These are phyloP conservation scores for Phytophthora fragariaefolia DNA, from an alignment of 352 stramenopile genomes.

Conservation along the genomic window DNA sequence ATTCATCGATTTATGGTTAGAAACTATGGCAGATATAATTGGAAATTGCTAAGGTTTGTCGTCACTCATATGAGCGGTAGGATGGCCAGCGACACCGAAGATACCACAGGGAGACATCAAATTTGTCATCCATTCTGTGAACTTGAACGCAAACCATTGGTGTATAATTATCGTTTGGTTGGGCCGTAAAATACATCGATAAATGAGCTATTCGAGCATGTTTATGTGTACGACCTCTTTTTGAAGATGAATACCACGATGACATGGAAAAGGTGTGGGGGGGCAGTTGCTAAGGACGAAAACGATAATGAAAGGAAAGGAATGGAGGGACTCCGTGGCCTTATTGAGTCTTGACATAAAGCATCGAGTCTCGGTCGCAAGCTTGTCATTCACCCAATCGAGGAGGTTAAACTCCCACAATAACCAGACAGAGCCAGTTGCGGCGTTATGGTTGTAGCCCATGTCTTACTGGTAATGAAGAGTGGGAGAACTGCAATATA, in stretches of 20 bases:
- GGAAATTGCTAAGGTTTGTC: neutral
- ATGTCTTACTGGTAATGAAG: neutral
- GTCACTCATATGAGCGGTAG: neutral
- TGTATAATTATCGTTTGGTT: conserved; percentile 9
- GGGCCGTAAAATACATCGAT: neutral
- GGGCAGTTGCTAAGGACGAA: neutral
- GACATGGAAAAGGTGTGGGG: neutral
- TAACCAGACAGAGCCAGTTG: neutral
- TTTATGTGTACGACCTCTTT: conserved; percentile 12
- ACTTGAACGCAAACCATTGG: conserved; percentile 13
- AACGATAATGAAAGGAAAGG: neutral
- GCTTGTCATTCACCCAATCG: neutral
- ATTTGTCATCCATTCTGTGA: conserved; percentile 5
- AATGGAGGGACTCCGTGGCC: neutral
- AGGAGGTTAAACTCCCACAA: neutral
- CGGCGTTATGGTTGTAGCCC: neutral
- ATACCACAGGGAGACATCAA: neutral
- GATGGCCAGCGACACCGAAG: conserved; percentile 5
- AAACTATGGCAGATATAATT: neutral
- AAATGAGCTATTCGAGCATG: neutral
- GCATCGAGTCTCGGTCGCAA: neutral
- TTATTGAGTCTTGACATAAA: neutral
- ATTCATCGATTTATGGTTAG: conserved; percentile 7
- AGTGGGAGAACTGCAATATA: neutral
- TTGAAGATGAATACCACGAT: conserved; percentile 15